Conservation (phyloP, 768 basidiomycete genomes). For the Daedalea quercina region DNA sequence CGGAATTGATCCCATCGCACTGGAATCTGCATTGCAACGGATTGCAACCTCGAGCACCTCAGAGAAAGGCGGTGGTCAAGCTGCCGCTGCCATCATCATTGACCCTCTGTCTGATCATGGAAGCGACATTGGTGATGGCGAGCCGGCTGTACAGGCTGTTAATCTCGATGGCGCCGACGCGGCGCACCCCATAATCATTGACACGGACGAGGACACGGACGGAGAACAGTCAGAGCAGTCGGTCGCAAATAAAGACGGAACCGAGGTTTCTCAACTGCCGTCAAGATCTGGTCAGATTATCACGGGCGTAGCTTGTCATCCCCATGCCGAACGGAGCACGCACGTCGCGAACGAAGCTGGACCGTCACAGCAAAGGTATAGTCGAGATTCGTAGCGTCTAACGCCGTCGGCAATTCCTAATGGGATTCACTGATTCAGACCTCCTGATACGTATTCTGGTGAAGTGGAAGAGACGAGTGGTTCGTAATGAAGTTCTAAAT, state of each 20-base stretch:
- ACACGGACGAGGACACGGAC: not conserved
- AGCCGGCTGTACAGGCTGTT: not conserved
- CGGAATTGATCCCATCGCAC: conserved; percentile 7
- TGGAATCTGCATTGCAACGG: conserved; percentile 2
- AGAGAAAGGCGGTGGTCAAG: not conserved
- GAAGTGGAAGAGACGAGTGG: too few relatives aligned
- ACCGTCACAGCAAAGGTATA: too few relatives aligned
- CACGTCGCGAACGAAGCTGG: too few relatives aligned
- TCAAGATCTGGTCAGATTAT: too few relatives aligned
- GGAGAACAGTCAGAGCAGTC: not conserved
- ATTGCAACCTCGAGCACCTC: not conserved
- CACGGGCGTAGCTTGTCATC: too few relatives aligned
- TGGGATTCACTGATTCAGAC: too few relatives aligned
- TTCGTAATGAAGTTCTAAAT: too few relatives aligned
- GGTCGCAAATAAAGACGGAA: not conserved
- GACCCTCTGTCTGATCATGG: conserved; percentile 3
- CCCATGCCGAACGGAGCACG: too few relatives aligned
- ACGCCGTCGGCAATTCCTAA: too few relatives aligned
- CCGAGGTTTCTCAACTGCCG: too few relatives aligned
- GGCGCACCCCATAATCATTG: not conserved
- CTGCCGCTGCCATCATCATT: not conserved
- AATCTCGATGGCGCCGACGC: not conserved
- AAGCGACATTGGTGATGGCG: not conserved
- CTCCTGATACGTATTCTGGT: too few relatives aligned
- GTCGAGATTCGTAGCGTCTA: too few relatives aligned